Percentiles rank a stretch among this genome's conserved stretches.
These are phyloP conservation scores for Fibroporia radiculosa DNA, from an alignment of 768 basidiomycete genomes.

Conservation along the genomic window DNA sequence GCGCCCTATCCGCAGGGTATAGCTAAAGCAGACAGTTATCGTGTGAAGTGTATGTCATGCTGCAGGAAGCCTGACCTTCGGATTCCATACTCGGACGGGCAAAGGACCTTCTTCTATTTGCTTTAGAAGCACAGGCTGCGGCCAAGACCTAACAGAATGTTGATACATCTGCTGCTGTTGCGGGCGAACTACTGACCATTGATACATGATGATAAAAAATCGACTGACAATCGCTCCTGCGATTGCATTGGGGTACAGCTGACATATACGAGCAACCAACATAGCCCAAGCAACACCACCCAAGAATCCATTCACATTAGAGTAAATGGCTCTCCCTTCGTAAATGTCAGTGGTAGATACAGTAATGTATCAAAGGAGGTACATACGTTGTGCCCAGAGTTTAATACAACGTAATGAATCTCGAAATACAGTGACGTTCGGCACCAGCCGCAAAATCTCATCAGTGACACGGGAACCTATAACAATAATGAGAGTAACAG, in stretches of 20 bases:
- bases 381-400: slow-evolving; percentile 92
- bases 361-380: not conserved
- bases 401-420: slow-evolving; percentile 94
- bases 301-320: slow-evolving; percentile 95
- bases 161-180: slow-evolving; percentile 5
- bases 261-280: slow-evolving; percentile 98
- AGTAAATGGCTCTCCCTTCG: slow-evolving; percentile 90
- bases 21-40: slow-evolving; percentile 46
- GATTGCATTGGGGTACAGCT: slow-evolving; percentile 90
- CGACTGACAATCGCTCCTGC: slow-evolving; percentile 95
- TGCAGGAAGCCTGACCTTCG: slow-evolving; percentile 56
- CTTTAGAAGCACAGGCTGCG: slow-evolving; percentile 93
- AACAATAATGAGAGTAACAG: not conserved
- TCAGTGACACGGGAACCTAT: slow-evolving; percentile 93
- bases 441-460: slow-evolving; percentile 90
- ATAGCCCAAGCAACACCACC: slow-evolving; percentile 99
- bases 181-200: slow-evolving; percentile 56
- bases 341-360: not conserved
- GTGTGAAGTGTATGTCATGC: too few relatives aligned
- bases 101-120: slow-evolving; percentile 94
- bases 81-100: slow-evolving; percentile 97
- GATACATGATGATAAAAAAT: slow-evolving; percentile 97
- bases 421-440: slow-evolving; percentile 89
- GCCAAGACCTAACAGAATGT: slow-evolving; percentile 73
- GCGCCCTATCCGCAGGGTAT: slow-evolving; percentile 87